Conservation (phyloP, 176 grass and related monocot genomes). For the Musa schizocarpa region DNA sequence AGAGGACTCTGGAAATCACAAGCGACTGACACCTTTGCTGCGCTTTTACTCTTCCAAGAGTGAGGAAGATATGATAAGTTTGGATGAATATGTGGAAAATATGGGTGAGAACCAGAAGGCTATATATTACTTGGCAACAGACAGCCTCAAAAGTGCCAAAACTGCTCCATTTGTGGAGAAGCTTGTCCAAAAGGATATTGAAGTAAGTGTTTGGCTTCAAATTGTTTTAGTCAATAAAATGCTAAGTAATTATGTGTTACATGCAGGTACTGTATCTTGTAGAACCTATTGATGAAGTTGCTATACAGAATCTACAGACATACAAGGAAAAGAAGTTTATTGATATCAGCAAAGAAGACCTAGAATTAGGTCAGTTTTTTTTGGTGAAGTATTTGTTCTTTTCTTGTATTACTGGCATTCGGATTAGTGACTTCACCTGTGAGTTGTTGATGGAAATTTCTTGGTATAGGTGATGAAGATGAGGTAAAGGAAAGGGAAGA, state of each 20-base stretch:
- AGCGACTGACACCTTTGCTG: constrained; percentile 54
- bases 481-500: constrained; percentile 65
- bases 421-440: neutral
- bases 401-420: neutral
- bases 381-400: neutral
- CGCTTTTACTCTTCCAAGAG: constrained; percentile 70
- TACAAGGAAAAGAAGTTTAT: constrained; percentile 94
- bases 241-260: neutral
- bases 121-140: constrained; percentile 84
- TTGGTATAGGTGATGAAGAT: constrained; percentile 54
- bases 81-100: constrained; percentile 78
- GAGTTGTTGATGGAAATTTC: constrained; percentile 7
- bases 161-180: constrained; percentile 88
- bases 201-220: constrained; percentile 27
- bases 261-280: constrained; percentile 72
- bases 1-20: constrained; percentile 83
- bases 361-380: constrained; percentile 52
- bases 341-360: constrained; percentile 86
- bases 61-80: constrained; percentile 61
- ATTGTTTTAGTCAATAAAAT: constrained; percentile 7
- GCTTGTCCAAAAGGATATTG: constrained; percentile 79
- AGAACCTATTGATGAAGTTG: constrained; percentile 85
- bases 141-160: constrained; percentile 76
- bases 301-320: constrained; percentile 91
- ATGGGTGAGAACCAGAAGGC: constrained; percentile 75